These are phyloP conservation scores for Candida gorgasii DNA, from an alignment of 805 yeast genomes.

Conservation along the genomic window DNA sequence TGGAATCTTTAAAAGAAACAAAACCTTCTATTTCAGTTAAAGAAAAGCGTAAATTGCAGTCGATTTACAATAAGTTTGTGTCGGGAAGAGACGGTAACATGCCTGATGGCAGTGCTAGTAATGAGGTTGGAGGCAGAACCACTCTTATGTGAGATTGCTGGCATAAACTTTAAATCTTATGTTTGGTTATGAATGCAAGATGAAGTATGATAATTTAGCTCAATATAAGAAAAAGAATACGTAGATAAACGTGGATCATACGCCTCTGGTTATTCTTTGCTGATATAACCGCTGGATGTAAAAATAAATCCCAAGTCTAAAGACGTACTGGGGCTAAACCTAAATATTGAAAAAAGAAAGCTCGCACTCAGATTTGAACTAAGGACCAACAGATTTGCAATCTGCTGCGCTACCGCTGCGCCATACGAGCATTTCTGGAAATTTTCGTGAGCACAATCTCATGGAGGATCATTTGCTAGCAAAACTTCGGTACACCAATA, in stretches of 20 bases:
- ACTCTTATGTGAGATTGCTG: constrained; percentile 60
- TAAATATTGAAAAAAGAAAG: constrained; percentile 55
- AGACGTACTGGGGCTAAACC: too few relatives aligned
- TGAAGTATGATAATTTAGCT: too few relatives aligned
- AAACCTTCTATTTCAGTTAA: constrained; percentile 84
- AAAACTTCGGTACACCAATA: too few relatives aligned
- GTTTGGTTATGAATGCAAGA: too few relatives aligned
- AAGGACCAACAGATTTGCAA: constrained; percentile 98
- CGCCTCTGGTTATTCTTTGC: too few relatives aligned
- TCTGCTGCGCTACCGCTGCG: constrained; percentile 99
- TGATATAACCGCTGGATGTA: too few relatives aligned
- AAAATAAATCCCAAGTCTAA: too few relatives aligned
- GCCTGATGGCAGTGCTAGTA: constrained; percentile 82
- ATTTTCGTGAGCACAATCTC: background rate
- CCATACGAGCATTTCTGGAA: constrained; percentile 51
- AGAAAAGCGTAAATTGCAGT: constrained; percentile 62
- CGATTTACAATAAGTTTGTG: constrained; percentile 70
- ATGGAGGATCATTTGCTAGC: too few relatives aligned
- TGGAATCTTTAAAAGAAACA: constrained; percentile 67
- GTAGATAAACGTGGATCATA: too few relatives aligned
- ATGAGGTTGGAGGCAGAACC: constrained; percentile 80
- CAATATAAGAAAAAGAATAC: too few relatives aligned
- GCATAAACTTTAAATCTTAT: too few relatives aligned
- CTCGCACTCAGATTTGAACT: constrained; percentile 95
- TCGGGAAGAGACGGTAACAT: constrained; percentile 80